phyloP scores from a whole-genome alignment of 306 rosid genomes.

The Acacia melanoxylon region DNA sequence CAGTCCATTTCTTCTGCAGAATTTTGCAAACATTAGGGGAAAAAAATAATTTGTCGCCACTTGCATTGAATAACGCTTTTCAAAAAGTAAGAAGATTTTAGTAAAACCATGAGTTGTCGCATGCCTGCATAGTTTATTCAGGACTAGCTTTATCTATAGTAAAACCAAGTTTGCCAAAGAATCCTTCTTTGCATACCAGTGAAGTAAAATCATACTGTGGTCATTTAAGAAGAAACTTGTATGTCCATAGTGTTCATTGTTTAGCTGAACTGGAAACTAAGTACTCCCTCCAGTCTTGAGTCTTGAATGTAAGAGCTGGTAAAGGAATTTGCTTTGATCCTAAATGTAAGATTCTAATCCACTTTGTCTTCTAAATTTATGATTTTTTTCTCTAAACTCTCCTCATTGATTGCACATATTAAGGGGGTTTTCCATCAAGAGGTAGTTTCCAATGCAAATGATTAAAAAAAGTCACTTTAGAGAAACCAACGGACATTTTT shows the following conservation, averaged over 20 bases:
- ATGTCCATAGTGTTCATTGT: background rate
- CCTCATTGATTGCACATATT: too few relatives aligned
- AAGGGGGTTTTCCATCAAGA: background rate
- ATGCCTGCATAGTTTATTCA: background rate
- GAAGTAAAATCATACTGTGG: background rate
- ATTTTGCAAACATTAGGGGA: slow-evolving; percentile 14
- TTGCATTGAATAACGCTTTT: background rate
- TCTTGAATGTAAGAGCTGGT: background rate
- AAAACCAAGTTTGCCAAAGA: background rate
- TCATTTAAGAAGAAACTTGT: background rate
- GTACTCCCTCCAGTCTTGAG: too few relatives aligned
- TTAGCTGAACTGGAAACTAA: background rate
- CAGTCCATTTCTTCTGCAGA: slow-evolving; percentile 97
- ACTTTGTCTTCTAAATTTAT: too few relatives aligned
- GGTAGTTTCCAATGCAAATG: too few relatives aligned
- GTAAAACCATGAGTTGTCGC: background rate
- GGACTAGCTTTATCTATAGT: background rate
- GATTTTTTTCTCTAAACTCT: too few relatives aligned
- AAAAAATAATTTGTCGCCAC: background rate
- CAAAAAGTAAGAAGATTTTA: background rate
- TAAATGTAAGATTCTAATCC: too few relatives aligned
- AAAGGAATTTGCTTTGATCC: too few relatives aligned
- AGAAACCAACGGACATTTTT: background rate
- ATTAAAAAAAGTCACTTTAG: too few relatives aligned
- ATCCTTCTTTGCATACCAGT: background rate